Conservation (phyloP, 495 filamentous ascomycete species). For the Glarea lozoyensis region DNA sequence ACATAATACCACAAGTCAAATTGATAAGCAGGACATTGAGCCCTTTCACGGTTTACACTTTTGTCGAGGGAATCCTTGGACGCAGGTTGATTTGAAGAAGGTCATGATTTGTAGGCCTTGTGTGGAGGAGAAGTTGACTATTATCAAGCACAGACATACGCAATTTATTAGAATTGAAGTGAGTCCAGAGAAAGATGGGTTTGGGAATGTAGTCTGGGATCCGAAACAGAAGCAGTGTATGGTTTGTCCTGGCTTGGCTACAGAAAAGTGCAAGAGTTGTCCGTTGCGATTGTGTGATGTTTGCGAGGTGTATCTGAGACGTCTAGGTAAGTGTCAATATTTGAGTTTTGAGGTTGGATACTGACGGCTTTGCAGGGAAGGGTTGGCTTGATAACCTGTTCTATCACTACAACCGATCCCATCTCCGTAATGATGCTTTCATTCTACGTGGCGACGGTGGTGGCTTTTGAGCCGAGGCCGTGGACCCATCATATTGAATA, state of each 20-base stretch:
- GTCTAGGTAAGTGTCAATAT: background rate
- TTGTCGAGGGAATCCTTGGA: background rate
- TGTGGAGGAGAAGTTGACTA: background rate
- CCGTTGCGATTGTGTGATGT: background rate
- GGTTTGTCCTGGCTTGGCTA: background rate
- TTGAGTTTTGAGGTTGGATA: background rate
- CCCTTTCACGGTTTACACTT: background rate
- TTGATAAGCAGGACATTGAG: constrained; percentile 1
- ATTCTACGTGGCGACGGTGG: background rate
- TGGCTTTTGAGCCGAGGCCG: background rate
- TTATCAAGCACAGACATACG: constrained; percentile 1
- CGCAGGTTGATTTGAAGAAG: constrained; percentile 1
- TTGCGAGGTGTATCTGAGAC: background rate
- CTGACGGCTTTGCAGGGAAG: background rate
- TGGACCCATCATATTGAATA: no score
- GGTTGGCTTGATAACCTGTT: constrained; percentile 3
- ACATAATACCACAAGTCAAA: background rate
- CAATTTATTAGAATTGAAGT: background rate
- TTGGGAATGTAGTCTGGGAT: background rate
- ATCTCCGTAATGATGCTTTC: constrained; percentile 6
- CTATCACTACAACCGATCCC: constrained; percentile 1
- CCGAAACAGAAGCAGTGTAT: constrained; percentile 1
- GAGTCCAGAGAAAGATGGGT: no score
- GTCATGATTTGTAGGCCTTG: constrained; percentile 1
- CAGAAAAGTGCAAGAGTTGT: background rate